Base-by-base conservation (phyloP, 139 green algal genomes). In the Deuterostichococcus epilithicus region DNA sequence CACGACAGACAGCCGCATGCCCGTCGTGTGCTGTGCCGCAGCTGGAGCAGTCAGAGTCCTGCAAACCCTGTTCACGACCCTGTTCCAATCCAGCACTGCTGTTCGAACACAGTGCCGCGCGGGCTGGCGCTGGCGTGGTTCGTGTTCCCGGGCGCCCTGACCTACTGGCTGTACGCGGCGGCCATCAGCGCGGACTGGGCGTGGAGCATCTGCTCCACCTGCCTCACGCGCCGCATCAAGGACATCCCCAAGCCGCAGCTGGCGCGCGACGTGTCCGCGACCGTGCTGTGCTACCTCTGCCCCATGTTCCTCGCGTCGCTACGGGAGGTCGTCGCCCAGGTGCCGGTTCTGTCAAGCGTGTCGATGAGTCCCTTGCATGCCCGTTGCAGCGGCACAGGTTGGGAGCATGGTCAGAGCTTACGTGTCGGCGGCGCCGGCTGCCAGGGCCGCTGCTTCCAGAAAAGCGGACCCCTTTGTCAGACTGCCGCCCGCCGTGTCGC, bases 221-320 rank as follows among this genome's bases (percentile, higher is more conserved):
- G 36, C 33, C 28, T 73, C 8, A 8, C n/a, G 68, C 68, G 68
- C 34, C 34, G 35, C 25, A 73, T 73, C 68, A 73, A 73, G 35
- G 68, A 73, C 68, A 73, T 73, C 35, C 68, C 68, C 34, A 73
- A 73, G 35, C 34, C 68, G 13, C 28, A 33, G 25, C 35, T 73
- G 68, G 34, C 68, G 20, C 36, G 38, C 13, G 68, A 52, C 33
- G 25, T 37, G 3, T 6, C 22, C 65, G 36, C 13, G 10, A 70
- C 37, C 65, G 33, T 38, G 65, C 32, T 42, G 65, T 38, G 33
- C 32, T 70, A 38, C 33, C 25, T 3, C 6, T 13, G 10, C 52
- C 52, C 52, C 10, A 23, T 63, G 52, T 63, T 63, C 18, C 18
- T 20, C 18, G 52, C 52, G 10, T 13, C 52, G 10, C 18, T 20